Evolutionary conservation across 176 grass and related monocot genomes (phyloP).

Genomic region (Saccharum spontaneum): DNA sequence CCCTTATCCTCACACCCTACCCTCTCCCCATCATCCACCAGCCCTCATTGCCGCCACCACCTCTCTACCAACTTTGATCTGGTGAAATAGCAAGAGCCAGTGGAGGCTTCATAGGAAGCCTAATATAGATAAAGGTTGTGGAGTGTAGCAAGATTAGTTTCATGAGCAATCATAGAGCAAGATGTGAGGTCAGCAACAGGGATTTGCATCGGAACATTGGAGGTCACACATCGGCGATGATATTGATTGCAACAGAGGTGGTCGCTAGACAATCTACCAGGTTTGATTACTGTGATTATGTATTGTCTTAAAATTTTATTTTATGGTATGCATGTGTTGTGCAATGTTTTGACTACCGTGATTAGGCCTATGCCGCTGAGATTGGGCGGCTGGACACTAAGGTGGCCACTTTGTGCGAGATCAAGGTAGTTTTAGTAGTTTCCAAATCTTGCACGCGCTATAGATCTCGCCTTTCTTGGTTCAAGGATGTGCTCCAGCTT

Average conservation of each 20-base stretch:
- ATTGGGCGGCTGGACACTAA: fast-evolving
- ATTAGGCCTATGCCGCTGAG: background rate
- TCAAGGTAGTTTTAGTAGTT: background rate
- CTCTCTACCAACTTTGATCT: background rate
- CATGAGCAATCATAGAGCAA: background rate
- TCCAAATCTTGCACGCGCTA: background rate
- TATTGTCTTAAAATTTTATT: background rate
- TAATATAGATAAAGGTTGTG: background rate
- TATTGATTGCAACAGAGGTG: background rate
- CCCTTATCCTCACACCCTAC: background rate
- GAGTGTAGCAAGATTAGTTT: background rate
- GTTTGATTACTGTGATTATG: background rate
- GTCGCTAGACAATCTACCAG: background rate
- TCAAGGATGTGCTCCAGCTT: too few relatives aligned
- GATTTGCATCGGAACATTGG: background rate
- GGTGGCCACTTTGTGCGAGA: background rate
- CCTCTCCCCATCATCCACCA: background rate
- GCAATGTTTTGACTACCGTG: too few relatives aligned
- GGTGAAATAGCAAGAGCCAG: background rate
- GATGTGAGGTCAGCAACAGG: background rate
- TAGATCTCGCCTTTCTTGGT: background rate
- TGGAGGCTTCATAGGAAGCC: background rate
- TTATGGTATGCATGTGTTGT: background rate
- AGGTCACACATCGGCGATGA: background rate
- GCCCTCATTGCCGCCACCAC: too few relatives aligned